These are phyloP conservation scores for Suillus subluteus DNA, from an alignment of 768 basidiomycete species.

Conservation along the genomic window DNA sequence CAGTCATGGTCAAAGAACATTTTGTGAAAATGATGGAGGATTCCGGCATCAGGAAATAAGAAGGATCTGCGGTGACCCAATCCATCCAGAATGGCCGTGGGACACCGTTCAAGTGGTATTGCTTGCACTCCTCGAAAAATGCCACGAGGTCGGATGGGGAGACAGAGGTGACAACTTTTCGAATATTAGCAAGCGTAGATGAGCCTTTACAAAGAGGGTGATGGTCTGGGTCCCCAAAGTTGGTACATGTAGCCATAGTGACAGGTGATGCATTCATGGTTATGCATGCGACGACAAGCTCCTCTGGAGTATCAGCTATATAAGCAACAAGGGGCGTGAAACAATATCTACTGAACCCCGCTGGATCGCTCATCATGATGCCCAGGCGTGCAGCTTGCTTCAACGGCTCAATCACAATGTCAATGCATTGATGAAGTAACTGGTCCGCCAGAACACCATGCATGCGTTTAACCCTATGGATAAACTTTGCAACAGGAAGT, in stretches of 20 bases:
- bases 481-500: constrained; percentile 28
- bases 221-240: constrained; percentile 34
- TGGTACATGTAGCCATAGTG: constrained; percentile 31
- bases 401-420: constrained; percentile 20
- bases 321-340: constrained; percentile 31
- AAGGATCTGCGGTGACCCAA: constrained; percentile 38
- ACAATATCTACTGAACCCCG: constrained; percentile 19
- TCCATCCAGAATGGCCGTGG: constrained; percentile 38
- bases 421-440: constrained; percentile 25
- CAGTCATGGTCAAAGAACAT: constrained; percentile 43
- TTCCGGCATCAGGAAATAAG: constrained; percentile 39
- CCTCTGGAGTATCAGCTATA: constrained; percentile 25
- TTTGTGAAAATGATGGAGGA: constrained; percentile 45
- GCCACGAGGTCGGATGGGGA: constrained; percentile 5
- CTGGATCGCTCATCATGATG: constrained; percentile 25
- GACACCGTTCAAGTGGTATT: constrained; percentile 14
- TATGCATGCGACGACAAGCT: constrained; percentile 8
- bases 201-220: constrained; percentile 29
- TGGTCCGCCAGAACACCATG: constrained; percentile 18
- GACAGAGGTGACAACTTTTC: background rate
- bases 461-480: background rate
- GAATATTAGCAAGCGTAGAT: constrained; percentile 22
- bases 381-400: constrained; percentile 24
- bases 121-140: constrained; percentile 10
- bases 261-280: constrained; percentile 34